Evolutionary conservation across 805 yeast genomes (phyloP).

Genomic region (Myxozyma monticola): DNA sequence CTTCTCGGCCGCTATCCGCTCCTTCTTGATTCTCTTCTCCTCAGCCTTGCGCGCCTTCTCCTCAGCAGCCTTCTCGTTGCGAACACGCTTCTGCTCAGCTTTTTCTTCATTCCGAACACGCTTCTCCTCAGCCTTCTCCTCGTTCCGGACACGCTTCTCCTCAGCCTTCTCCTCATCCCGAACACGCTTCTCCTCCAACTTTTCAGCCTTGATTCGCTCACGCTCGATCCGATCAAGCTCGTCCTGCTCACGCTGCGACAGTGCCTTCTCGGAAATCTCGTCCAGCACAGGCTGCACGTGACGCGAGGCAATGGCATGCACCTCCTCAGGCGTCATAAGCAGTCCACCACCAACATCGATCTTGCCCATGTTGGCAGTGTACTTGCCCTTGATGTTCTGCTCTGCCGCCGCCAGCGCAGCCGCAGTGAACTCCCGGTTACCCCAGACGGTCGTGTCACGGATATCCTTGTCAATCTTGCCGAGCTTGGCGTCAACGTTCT

Average conservation of each 20-base stretch:
- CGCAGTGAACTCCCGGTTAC: slow-evolving; percentile 60
- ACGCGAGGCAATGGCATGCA: slow-evolving; percentile 74
- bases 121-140: slow-evolving; percentile 13
- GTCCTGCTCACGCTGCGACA: slow-evolving; percentile 55
- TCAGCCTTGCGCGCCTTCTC: slow-evolving; percentile 1
- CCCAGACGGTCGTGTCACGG: slow-evolving; percentile 44
- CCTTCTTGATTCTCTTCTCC: background rate
- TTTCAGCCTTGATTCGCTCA: slow-evolving; percentile 28
- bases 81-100: slow-evolving; percentile 8
- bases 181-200: slow-evolving; percentile 23
- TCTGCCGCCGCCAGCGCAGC: slow-evolving; percentile 79
- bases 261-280: slow-evolving; percentile 70
- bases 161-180: slow-evolving; percentile 16
- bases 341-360: slow-evolving; percentile 88
- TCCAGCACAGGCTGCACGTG: slow-evolving; percentile 80
- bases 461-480: slow-evolving; percentile 45
- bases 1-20: slow-evolving; percentile 2
- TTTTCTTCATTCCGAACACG: slow-evolving; percentile 13
- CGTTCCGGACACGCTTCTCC: slow-evolving; percentile 7
- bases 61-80: slow-evolving; percentile 1
- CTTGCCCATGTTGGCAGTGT: slow-evolving; percentile 54
- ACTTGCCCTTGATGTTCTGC: slow-evolving; percentile 56
- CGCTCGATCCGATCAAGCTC: slow-evolving; percentile 28
- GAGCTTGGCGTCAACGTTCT: slow-evolving; percentile 48
- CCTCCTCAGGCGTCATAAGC: slow-evolving; percentile 69